phyloP scores from a whole-genome alignment of 345 rosid species.

The Ricinus communis region DNA sequence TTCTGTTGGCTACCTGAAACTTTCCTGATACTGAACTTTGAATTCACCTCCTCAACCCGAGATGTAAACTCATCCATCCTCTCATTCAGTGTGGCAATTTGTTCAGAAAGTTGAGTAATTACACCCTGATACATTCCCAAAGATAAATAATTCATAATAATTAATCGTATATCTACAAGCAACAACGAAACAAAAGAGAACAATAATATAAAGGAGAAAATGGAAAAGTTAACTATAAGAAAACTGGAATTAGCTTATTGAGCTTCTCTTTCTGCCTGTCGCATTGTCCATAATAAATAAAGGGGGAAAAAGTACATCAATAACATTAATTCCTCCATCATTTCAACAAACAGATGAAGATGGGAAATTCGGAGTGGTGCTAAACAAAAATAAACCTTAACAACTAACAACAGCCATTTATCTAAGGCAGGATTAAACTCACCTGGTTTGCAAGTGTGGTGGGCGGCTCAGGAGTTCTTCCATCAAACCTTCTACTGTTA shows the following conservation, averaged over 20 bases:
- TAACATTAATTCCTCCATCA: background rate
- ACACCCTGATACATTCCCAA: slow-evolving; percentile 55
- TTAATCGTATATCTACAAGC: background rate
- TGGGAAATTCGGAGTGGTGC: background rate
- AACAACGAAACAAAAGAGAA: background rate
- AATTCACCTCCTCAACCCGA: slow-evolving; percentile 79
- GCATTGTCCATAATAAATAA: background rate
- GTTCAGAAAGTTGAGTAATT: slow-evolving; percentile 86
- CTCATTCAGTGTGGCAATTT: slow-evolving; percentile 90
- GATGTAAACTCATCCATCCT: slow-evolving; percentile 93
- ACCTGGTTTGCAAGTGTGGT: slow-evolving; percentile 76
- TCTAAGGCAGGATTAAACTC: slow-evolving; percentile 13
- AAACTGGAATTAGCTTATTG: background rate
- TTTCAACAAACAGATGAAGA: background rate
- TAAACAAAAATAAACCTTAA: background rate
- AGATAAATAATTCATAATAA: slow-evolving; percentile 10
- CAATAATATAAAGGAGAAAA: background rate
- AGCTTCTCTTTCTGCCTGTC: background rate
- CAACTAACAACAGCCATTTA: background rate
- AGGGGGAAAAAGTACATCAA: background rate
- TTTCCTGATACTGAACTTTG: slow-evolving; percentile 56
- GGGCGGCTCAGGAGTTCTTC: slow-evolving; percentile 63
- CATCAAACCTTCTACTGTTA: slow-evolving; percentile 72
- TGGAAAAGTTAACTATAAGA: background rate
- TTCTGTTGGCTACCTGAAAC: slow-evolving; percentile 77